These are phyloP conservation scores for Globisporangium iwayamae DNA, from an alignment of 352 stramenopile species.

Conservation along the genomic window DNA sequence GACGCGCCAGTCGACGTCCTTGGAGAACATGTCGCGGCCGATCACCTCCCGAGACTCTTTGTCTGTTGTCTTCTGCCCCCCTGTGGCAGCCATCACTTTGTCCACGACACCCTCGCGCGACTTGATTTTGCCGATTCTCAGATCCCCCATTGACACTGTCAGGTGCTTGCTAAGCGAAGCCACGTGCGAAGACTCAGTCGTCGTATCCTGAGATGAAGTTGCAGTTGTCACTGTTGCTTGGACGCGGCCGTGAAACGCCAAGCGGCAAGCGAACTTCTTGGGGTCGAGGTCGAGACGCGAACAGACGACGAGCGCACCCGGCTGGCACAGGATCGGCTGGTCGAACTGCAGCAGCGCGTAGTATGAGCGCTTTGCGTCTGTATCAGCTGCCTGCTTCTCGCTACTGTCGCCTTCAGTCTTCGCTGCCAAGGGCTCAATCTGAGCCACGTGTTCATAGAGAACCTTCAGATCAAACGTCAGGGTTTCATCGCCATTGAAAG, in stretches of 20 bases:
- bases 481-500: neutral
- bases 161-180: neutral
- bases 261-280: slow-evolving; percentile 54
- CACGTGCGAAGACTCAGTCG: neutral
- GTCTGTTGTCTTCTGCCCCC: neutral
- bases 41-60: slow-evolving; percentile 33
- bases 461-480: slow-evolving; percentile 30
- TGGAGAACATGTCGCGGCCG: slow-evolving; percentile 73
- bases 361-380: neutral
- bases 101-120: slow-evolving; percentile 57
- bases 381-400: neutral
- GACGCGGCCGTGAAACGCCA: slow-evolving; percentile 70
- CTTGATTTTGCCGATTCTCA: slow-evolving; percentile 67
- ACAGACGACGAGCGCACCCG: slow-evolving; percentile 55
- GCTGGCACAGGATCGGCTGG: slow-evolving; percentile 51
- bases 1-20: slow-evolving; percentile 65
- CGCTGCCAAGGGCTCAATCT: slow-evolving; percentile 22
- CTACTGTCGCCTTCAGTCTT: slow-evolving; percentile 5
- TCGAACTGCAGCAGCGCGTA: slow-evolving; percentile 74
- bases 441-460: slow-evolving; percentile 46
- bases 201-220: neutral
- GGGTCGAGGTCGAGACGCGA: slow-evolving; percentile 70
- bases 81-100: slow-evolving; percentile 28
- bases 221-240: slow-evolving; percentile 29
- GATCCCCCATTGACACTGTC: slow-evolving; percentile 21